Evolutionary conservation across 176 grass and related monocot species (phyloP).

Genomic region (Oryza glumipatula): DNA sequence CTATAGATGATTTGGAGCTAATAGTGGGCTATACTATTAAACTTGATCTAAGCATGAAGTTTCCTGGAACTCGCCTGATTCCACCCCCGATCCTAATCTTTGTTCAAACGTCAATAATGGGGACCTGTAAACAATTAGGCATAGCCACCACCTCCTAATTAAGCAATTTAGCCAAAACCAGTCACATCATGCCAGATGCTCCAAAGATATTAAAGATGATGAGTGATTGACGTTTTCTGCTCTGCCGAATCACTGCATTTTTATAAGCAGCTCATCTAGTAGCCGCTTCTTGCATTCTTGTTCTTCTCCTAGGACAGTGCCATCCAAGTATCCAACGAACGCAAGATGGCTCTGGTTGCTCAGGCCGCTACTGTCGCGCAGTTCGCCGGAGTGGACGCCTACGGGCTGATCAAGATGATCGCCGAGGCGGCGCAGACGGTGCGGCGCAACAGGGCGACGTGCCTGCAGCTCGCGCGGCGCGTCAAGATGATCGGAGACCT

Average conservation of each 20-base stretch:
- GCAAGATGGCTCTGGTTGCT: slow-evolving; percentile 59
- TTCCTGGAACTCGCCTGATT: slow-evolving; percentile 25
- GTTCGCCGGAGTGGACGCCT: slow-evolving; percentile 79
- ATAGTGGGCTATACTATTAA: too few species aligned
- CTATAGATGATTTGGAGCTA: too few species aligned
- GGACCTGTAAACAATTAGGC: neutral
- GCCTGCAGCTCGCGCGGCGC: slow-evolving; percentile 62
- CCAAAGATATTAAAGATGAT: neutral
- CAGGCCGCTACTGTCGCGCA: slow-evolving; percentile 64
- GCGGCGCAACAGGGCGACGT: slow-evolving; percentile 58
- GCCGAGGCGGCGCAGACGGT: slow-evolving; percentile 53
- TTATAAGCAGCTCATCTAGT: neutral
- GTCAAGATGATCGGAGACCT: slow-evolving; percentile 69
- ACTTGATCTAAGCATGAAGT: neutral
- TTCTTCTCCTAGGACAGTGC: neutral
- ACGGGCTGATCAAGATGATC: slow-evolving; percentile 69
- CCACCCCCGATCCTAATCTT: neutral
- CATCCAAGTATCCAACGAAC: neutral
- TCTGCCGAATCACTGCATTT: neutral
- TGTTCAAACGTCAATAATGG: slow-evolving; percentile 13
- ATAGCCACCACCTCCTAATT: neutral
- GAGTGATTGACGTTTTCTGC: neutral
- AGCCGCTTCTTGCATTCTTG: neutral
- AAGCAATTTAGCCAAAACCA: neutral
- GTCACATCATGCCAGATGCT: neutral